These are phyloP conservation scores for Solanum chiquidenum DNA, from an alignment of 257 asterid species.

Conservation along the genomic window DNA sequence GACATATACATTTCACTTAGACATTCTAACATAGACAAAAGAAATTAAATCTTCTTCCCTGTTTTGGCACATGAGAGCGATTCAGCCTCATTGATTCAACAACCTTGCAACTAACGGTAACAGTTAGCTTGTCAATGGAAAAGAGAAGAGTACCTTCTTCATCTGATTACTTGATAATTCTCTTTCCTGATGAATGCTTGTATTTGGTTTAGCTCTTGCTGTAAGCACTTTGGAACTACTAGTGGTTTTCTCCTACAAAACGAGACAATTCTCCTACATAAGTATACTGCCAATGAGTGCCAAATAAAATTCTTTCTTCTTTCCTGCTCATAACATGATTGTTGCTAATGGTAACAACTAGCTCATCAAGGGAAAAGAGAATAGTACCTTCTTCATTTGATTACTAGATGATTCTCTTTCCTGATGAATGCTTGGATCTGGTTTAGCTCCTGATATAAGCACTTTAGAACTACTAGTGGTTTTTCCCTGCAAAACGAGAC, in stretches of 20 bases:
- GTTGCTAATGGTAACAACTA: neutral
- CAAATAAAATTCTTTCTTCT: neutral
- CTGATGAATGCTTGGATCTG: constrained; percentile 17
- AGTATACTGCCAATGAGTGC: neutral
- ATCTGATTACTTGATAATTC: constrained; percentile 18
- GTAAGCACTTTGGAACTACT: constrained; percentile 14
- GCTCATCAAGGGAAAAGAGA: neutral
- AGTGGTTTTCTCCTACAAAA: constrained; percentile 41
- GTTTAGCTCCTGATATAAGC: constrained; percentile 14
- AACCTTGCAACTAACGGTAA: neutral
- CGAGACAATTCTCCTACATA: neutral
- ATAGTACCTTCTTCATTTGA: constrained; percentile 34
- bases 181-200: constrained; percentile 18
- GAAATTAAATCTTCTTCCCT: neutral
- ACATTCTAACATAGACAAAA: neutral
- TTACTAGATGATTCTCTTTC: constrained; percentile 12
- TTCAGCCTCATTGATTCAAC: neutral
- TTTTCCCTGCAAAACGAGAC: constrained; percentile 33
- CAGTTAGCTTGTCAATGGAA: neutral
- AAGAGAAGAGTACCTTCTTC: constrained; percentile 33
- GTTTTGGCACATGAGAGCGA: neutral
- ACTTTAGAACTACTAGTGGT: constrained; percentile 21
- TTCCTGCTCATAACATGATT: neutral
- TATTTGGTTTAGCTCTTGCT: constrained; percentile 17
- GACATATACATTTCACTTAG: neutral